phyloP scores from a whole-genome alignment of 352 stramenopile genomes.

The Globisporangium ultimum region DNA sequence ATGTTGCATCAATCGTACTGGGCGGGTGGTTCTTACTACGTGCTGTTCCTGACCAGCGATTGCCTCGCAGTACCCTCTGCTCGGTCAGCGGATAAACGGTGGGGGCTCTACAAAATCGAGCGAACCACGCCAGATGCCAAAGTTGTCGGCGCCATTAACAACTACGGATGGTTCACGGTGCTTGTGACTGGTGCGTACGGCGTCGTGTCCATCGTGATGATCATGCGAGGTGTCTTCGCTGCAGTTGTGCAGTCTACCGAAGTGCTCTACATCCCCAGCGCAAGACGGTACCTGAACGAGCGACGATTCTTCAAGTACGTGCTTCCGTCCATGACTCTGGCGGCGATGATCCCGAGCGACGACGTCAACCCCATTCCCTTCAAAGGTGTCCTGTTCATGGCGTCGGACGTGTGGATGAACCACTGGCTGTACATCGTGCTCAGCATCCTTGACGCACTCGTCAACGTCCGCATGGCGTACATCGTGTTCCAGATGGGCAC shows the following conservation, averaged over 20 bases:
- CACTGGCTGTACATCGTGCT: conserved; percentile 62
- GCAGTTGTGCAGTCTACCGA: conserved; percentile 27
- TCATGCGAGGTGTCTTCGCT: conserved; percentile 36
- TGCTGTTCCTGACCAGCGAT: conserved; percentile 48
- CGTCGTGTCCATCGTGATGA: conserved; percentile 40
- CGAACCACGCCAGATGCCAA: conserved; percentile 29
- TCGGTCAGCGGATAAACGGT: conserved; percentile 32
- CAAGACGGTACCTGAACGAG: not conserved
- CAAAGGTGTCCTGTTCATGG: conserved; percentile 23
- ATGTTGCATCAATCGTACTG: conserved; percentile 54
- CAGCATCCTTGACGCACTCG: conserved; percentile 45
- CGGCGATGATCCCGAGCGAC: conserved; percentile 23
- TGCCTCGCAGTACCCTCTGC: conserved; percentile 38
- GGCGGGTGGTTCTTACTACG: conserved; percentile 37
- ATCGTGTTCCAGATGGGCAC: conserved; percentile 39
- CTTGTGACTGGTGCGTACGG: conserved; percentile 41
- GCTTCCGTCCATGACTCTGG: conserved; percentile 37
- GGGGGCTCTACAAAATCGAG: conserved; percentile 40
- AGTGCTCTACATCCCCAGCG: conserved; percentile 38
- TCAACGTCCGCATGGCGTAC: conserved; percentile 41
- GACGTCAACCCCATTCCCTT: conserved; percentile 8
- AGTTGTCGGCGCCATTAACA: conserved; percentile 36
- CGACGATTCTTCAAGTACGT: conserved; percentile 27
- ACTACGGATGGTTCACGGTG: conserved; percentile 28
- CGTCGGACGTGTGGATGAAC: conserved; percentile 60